Evolutionary conservation across 805 yeast species (phyloP), one percentile per base, ranked within the genome.

Genomic region (Schizosaccharomyces cryophilus): DNA sequence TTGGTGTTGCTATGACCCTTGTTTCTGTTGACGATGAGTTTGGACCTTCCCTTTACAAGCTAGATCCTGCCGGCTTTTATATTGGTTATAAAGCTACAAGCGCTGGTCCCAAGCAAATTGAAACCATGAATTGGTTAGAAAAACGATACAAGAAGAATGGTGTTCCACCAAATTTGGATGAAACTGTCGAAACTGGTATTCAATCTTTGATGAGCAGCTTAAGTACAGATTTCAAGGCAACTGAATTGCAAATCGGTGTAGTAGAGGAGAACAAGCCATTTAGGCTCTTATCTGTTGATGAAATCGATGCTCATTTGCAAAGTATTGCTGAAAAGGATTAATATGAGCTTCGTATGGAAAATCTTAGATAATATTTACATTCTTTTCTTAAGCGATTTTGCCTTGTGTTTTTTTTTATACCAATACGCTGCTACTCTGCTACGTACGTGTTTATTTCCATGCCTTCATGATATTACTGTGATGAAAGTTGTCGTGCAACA

Each of bases 41-140:
- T 61, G 98, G 97, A 0, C 96, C 98, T 31, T 81, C 82, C 67
- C 77, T 93, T 63, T 88, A 80, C 75, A 93, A 90, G 75, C 83
- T 93, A 66, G 98, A 93, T 73, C 98, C 98, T 19, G 97, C 98
- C 3, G 98, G 98, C 6, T 90, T 90, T 73, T 93, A 76, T 70
- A 83, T 86, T 61, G 93, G 95, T 35, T 86, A 85, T 65, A 84
- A 84, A 73, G 97, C 97, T 2, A 83, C 88, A 38, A 82, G 96
- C 9, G 85, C 96, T 2, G 98, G 98, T 2, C 96, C 96, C 61
- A 93, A 90, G 73, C 96, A 89, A 74, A 96, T 89, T 72, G 97
- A 93, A 73, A 87, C 95, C 55, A 82, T 83, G 63, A 87, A 95
- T 58, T 82, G 84, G 66, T 77, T 93, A 68, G 96, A 93, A 71